Base-by-base conservation (phyloP, 768 basidiomycete genomes). In the Rhodotorula babjevae region DNA sequence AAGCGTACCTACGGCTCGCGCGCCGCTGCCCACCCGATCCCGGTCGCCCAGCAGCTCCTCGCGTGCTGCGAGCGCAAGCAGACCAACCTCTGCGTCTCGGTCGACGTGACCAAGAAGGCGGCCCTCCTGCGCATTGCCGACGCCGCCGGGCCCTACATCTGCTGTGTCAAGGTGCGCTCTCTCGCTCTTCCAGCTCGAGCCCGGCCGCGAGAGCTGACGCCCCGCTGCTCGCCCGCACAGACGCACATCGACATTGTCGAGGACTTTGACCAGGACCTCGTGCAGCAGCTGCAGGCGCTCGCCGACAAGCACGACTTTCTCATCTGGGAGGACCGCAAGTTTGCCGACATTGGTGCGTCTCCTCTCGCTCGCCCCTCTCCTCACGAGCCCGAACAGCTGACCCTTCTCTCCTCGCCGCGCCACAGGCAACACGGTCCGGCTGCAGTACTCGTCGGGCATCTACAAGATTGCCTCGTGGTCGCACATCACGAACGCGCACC, bases 281-380 rank as follows among this genome's bases (percentile, higher is more conserved):
- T 94, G 67, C 83, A 87, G 55, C 84, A 85, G 57, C 84, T 99
- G 55, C 85, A 87, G 71, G 84, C 84, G 49, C 86, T 98, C 14
- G 88, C 89, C 78, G 78, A 82, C 59, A 89, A 90, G 80, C 87
- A 96, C 74, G 92, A 96, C 78, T 99, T 98, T 83, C 81, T 95
- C 64, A 93, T 97, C 77, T 99, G 98, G 77, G 96, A 98, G 83
- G 96, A 99, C 83, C 85, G 96, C 75, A 99, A 99, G 82, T 99
- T 99, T 78, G 95, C 96, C 9, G 96, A 99, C 81, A 98, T 99
- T 64, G 95, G 95, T 93, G 73, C 78, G 47, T 23, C n/a, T 33
- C 15, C 49, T 36, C 36, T 36, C 36, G 36, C 36, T 36, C 16
- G 16, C 12, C 14, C 44, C 14, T 46, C 18, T 46, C 14, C 42